These are phyloP conservation scores for Plasmodium blacklocki DNA, from an alignment of 169 alveolate species.

Conservation along the genomic window DNA sequence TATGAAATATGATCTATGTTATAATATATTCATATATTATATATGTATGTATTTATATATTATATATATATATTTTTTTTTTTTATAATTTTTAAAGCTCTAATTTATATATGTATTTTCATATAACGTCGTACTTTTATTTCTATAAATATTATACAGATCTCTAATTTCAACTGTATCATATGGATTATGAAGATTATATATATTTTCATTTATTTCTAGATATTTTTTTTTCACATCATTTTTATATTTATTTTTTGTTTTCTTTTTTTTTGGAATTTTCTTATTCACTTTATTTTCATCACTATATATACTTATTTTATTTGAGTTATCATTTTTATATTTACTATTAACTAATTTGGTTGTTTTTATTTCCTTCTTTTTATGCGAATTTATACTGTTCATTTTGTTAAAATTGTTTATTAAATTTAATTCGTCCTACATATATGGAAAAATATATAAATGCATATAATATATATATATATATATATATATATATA, in stretches of 20 bases:
- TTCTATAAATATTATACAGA: constrained; percentile 47
- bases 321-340: constrained; percentile 47
- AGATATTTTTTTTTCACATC: constrained; percentile 29
- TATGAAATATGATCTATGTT: too few species aligned
- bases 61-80: not conserved
- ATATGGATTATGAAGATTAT: constrained; percentile 46
- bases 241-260: constrained; percentile 14
- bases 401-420: constrained; percentile 3
- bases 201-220: constrained; percentile 41
- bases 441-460: not conserved
- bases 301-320: constrained; percentile 41
- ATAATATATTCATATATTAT: too few species aligned
- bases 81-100: not conserved
- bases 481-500: too few species aligned
- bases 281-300: constrained; percentile 23
- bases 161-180: constrained; percentile 70
- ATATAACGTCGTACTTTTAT: not conserved
- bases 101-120: constrained; percentile 25
- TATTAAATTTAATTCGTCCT: constrained; percentile 20
- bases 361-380: constrained; percentile 13
- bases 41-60: too few species aligned
- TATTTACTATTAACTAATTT: constrained; percentile 36
- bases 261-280: constrained; percentile 42
- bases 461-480: too few species aligned
- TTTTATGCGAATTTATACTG: constrained; percentile 1